These are phyloP conservation scores for Aureobasidium sp. DNA, from an alignment of 2,329 filamentous ascomycete genomes.

Conservation along the genomic window DNA sequence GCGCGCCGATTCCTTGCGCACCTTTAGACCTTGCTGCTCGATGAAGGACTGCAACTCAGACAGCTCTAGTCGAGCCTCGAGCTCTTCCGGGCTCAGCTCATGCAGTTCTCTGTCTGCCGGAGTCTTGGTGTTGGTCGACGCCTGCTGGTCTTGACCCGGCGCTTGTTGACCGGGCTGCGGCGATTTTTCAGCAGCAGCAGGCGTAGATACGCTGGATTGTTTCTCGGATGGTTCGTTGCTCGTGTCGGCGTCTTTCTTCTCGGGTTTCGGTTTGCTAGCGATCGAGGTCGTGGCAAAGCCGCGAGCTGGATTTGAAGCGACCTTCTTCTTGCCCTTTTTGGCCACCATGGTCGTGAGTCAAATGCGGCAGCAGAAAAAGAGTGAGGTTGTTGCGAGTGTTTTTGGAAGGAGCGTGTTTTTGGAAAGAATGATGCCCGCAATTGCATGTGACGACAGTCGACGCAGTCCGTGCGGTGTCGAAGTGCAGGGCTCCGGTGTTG, in stretches of 20 bases:
- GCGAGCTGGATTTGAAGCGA: slow-evolving; percentile 75
- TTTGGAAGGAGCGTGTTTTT: not conserved
- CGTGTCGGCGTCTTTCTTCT: slow-evolving; percentile 24
- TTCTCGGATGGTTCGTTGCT: slow-evolving; percentile 24
- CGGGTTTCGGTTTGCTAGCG: slow-evolving; percentile 60
- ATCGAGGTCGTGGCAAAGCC: slow-evolving; percentile 92
- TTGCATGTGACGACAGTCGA: slow-evolving; percentile 9
- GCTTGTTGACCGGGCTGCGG: not conserved
- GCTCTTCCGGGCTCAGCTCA: slow-evolving; percentile 72
- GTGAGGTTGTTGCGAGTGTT: not conserved
- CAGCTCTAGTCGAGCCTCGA: slow-evolving; percentile 81
- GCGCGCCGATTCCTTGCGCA: slow-evolving; percentile 68
- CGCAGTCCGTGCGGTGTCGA: not conserved
- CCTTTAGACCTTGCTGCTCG: slow-evolving; percentile 74
- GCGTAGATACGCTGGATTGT: slow-evolving; percentile 22
- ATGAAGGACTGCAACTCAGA: slow-evolving; percentile 84
- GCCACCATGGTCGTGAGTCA: slow-evolving; percentile 4
- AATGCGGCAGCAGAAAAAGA: not conserved
- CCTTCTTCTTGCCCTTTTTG: slow-evolving; percentile 85
- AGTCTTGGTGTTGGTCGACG: slow-evolving; percentile 6
- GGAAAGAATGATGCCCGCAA: not conserved
- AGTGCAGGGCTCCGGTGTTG: not conserved
- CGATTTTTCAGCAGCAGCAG: slow-evolving; percentile 3
- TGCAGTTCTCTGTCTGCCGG: slow-evolving; percentile 32
- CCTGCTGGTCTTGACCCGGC: not conserved